Base-by-base conservation (phyloP, 331 rosid genomes). In the Cydonia oblonga region DNA sequence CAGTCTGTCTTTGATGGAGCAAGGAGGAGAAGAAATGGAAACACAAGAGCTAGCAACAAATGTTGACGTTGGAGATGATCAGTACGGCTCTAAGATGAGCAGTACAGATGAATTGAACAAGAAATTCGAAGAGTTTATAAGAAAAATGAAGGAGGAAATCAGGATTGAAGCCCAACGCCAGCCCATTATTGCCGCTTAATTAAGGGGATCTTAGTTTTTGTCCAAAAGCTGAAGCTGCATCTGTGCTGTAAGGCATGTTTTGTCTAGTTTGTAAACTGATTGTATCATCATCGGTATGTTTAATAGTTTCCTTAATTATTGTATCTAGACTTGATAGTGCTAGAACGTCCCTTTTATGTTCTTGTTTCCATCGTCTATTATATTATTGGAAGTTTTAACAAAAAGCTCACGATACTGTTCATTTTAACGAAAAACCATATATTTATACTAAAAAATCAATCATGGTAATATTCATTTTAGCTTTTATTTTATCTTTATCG, bases 111-210 rank as follows among this genome's bases (percentile, higher is more conserved):
- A 92, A 60, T 49, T 90, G 62, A 87, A 92, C 78, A 84, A 81
- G 82, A 92, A 87, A 68, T 73, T 90, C 23, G 98, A 92, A 64
- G 96, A 92, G 24, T 90, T 92, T 38, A 90, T 92, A 24, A 84
- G 87, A 76, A 92, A 81, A 76, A 86, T 87, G 98, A 88, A 86
- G 82, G 89, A 80, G 75, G 96, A 78, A 82, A 75, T 90, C 15
- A 79, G 87, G 64, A 79, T 84, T 51, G 93, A 92, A 85, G 91
- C 96, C 68, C 78, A 75, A 75, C 68, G 75, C 23, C 90, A 89
- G 46, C 62, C 84, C 24, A 77, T 87, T 28, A 76, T 88, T n/a
- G 78, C 87, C 83, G 87, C 88, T 49, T 82, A 73, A 13, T 59
- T 23, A 24, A 49, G 54, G 54, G 54, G 20, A 49, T 5, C 20